Percentiles rank a stretch among this genome's conserved stretches.
Evolutionary conservation across 2,329 filamentous ascomycete genomes (phyloP).

Genomic region (Verticillium nonalfalfae): DNA sequence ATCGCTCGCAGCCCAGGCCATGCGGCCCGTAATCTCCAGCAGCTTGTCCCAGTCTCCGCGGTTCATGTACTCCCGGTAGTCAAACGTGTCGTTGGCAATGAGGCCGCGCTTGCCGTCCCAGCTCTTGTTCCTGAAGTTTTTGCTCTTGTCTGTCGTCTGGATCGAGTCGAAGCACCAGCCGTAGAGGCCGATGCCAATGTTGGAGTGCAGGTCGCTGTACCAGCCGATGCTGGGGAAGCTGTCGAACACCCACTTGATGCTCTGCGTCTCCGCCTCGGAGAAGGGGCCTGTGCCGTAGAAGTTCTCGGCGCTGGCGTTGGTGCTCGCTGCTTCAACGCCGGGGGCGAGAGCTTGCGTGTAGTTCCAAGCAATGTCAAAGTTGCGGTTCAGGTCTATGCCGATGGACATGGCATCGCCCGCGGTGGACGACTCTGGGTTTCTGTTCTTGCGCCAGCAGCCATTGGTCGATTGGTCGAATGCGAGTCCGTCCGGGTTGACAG

Average conservation of each 20-base stretch:
- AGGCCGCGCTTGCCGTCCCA: constrained; percentile 38
- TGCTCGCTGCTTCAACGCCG: constrained; percentile 21
- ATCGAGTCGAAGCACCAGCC: constrained; percentile 43
- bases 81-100: constrained; percentile 20
- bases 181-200: constrained; percentile 39
- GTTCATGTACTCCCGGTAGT: constrained; percentile 29
- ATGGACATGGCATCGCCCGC: constrained; percentile 20
- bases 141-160: constrained; percentile 28
- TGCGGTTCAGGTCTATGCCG: constrained; percentile 49
- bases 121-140: constrained; percentile 39
- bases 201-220: constrained; percentile 46
- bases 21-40: not conserved
- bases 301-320: constrained; percentile 28
- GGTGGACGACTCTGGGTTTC: constrained; percentile 32
- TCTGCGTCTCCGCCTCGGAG: constrained; percentile 43
- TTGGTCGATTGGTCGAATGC: constrained; percentile 42
- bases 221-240: constrained; percentile 38
- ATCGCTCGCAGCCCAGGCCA: not conserved
- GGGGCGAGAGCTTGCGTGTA: constrained; percentile 31
- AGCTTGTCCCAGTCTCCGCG: not conserved
- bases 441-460: constrained; percentile 51
- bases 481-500: constrained; percentile 49
- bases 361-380: constrained; percentile 54
- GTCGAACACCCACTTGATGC: constrained; percentile 40
- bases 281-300: constrained; percentile 38